A percentile compares a stretch with the other conserved stretches of the same genome.
Conservation (phyloP, 106 monocot genomes). For the Agapanthus africanus region DNA sequence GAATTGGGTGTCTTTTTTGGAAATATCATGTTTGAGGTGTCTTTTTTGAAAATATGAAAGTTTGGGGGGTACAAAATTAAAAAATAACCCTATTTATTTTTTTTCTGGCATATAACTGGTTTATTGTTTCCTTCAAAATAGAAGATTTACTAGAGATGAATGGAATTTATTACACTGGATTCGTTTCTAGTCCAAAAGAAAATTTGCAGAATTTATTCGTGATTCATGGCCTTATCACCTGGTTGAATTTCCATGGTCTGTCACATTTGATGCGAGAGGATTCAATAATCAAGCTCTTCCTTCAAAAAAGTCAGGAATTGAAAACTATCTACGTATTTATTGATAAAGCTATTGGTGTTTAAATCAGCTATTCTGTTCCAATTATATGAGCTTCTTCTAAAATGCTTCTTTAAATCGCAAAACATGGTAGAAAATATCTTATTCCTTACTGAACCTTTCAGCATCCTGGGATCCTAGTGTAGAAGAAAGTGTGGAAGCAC, state of each 20-base stretch:
- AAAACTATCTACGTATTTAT: neutral
- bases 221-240: too few species aligned
- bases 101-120: too few species aligned
- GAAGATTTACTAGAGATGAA: too few species aligned
- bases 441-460: conserved; percentile 11
- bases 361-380: neutral
- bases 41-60: too few species aligned
- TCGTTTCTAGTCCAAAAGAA: neutral
- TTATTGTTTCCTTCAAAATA: too few species aligned
- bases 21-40: too few species aligned
- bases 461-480: conserved; percentile 46
- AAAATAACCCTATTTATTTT: too few species aligned
- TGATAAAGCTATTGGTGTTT: neutral
- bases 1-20: too few species aligned
- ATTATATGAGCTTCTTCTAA: neutral
- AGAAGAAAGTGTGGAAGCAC: conserved; percentile 29
- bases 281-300: neutral
- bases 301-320: neutral
- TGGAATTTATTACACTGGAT: neutral
- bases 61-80: too few species aligned
- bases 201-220: neutral
- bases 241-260: too few species aligned
- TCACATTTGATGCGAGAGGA: neutral
- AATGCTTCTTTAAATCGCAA: neutral
- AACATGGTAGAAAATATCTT: neutral